Conservation (phyloP, 176 grass and related monocot genomes). For the Oryza australiensis region DNA sequence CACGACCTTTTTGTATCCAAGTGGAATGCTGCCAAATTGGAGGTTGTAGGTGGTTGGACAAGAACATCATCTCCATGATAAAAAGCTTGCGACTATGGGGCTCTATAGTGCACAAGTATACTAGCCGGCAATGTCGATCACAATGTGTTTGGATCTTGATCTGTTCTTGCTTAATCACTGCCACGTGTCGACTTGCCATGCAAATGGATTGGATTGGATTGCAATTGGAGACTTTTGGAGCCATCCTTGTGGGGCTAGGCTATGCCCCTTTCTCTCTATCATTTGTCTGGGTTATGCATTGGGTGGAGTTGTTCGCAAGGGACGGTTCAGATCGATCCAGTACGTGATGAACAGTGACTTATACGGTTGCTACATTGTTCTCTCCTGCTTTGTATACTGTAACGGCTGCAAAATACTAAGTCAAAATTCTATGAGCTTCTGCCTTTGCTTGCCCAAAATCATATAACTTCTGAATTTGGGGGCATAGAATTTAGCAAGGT, state of each 20-base stretch:
- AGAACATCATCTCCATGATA: neutral
- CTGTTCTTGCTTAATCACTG: neutral
- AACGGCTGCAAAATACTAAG: no score
- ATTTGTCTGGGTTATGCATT: neutral
- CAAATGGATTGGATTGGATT: neutral
- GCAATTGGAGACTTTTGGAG: neutral
- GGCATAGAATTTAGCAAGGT: no score
- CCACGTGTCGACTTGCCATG: conserved; percentile 2
- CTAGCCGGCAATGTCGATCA: neutral
- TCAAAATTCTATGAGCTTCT: no score
- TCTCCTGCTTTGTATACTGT: no score
- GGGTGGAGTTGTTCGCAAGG: no score
- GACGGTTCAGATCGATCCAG: no score
- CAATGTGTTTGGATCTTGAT: neutral
- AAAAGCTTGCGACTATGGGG: neutral
- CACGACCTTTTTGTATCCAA: neutral
- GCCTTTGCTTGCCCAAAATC: no score
- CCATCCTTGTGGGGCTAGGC: neutral
- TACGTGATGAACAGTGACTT: no score
- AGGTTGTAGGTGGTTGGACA: conserved; percentile 15
- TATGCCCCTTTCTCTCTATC: neutral
- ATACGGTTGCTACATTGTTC: no score
- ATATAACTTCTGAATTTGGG: no score
- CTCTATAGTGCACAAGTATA: neutral
- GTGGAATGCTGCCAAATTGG: neutral